Evolutionary conservation across 179 eudicot species (phyloP).

Genomic region (Spergularia azorica): DNA sequence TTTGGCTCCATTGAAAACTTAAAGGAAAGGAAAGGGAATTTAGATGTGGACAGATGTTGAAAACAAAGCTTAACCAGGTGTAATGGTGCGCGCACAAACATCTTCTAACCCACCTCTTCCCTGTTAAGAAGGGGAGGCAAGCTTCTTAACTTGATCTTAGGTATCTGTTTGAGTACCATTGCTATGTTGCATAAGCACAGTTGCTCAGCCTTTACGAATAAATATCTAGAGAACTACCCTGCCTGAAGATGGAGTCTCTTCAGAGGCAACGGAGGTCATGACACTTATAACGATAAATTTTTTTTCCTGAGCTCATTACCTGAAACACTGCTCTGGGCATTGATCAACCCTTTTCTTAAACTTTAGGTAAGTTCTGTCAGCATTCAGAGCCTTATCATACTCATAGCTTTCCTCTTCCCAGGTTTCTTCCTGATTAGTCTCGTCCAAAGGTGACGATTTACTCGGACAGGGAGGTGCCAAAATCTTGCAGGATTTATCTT

Average conservation of each 20-base stretch:
- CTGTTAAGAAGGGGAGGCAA: too few species aligned
- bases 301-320: constrained; percentile 40
- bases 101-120: too few species aligned
- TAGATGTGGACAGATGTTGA: background rate
- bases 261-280: too few species aligned
- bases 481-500: constrained; percentile 50
- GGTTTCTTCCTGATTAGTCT: constrained; percentile 47
- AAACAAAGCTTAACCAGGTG: background rate
- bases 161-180: too few species aligned
- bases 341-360: constrained; percentile 85
- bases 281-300: too few species aligned
- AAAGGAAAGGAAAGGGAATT: background rate
- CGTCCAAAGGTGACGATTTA: constrained; percentile 37
- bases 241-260: too few species aligned
- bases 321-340: constrained; percentile 85
- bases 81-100: too few species aligned
- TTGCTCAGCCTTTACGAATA: too few species aligned
- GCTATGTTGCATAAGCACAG: too few species aligned
- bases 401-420: constrained; percentile 88
- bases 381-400: constrained; percentile 76
- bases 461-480: constrained; percentile 40
- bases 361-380: constrained; percentile 91
- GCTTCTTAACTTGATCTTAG: too few species aligned
- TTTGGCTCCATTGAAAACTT: too few species aligned
- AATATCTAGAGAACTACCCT: too few species aligned